Evolutionary conservation across 2,329 filamentous ascomycete species (phyloP), one percentile per base, ranked within the genome.

Genomic region (Nemania sp.): DNA sequence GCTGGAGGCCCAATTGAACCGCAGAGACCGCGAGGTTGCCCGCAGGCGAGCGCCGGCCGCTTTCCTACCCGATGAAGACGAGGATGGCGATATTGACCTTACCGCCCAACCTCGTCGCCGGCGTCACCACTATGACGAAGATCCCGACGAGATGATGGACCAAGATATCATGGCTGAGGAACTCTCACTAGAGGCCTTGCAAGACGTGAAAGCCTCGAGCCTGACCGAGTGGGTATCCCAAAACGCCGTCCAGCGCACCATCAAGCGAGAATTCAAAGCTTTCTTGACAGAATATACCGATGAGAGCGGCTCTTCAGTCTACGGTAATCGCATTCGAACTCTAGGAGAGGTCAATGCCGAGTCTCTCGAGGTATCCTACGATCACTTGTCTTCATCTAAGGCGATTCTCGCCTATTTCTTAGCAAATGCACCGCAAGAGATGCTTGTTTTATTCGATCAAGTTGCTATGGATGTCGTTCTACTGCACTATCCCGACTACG

Each of bases 341-440:
- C 89, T 99, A n/a, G 97, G 96, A 84, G 95, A 98, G 81, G 87
- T 98, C 79, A 99, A 99, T 79, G 93, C 94, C 55, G 97, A 98
- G 81, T 94, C 95, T 45, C 88, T 99, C 3, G 96, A 99, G 79
- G 94, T 99, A 53, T 98, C 94, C 1, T 99, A 97, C 79, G 92
- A 95, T 72, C 94, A 99, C 79, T 85, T 99, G 20, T 91, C 93
- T 7, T 90, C 92, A 51, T 93, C 93, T 68, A 98, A 98, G 81
- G 96, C 96, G 27, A 96, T 96, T 62, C 84, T 99, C 20, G 96
- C 94, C 15, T 98, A 97, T 80, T 99, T 98, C 83, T 84, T 99
- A 29, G 95, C 95, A 73, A 99, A 98, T 77, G 94, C 95, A 0
- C 96, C 96, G 0, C 89, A 92, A n/a, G 95, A 98, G 80, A 93